Evolutionary conservation across 2,329 filamentous ascomycete genomes (phyloP).

Genomic region (Sporothrix humicola): DNA sequence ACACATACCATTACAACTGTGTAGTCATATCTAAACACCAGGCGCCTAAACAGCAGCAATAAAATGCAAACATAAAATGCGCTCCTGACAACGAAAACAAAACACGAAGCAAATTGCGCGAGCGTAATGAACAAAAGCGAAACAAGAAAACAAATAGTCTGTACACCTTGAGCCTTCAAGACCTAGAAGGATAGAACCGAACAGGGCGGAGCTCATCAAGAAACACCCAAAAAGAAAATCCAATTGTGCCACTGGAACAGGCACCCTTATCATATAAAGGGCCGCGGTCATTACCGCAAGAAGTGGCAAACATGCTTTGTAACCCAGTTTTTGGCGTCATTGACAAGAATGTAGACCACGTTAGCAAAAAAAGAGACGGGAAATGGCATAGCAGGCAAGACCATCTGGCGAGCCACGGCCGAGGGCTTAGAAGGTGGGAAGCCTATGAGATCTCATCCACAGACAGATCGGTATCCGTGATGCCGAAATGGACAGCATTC

Average conservation of each 20-base stretch:
- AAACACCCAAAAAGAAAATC: not conserved
- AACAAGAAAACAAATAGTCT: not conserved
- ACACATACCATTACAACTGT: not conserved
- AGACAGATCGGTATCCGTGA: conserved; percentile 56
- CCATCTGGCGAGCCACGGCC: not conserved
- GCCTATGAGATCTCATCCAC: conserved; percentile 55
- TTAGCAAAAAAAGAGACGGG: too few relatives aligned
- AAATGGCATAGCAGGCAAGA: too few relatives aligned
- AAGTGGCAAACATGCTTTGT: not conserved
- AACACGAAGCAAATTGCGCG: not conserved
- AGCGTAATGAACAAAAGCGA: not conserved
- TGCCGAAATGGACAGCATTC: conserved; percentile 64
- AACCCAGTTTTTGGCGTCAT: too few relatives aligned
- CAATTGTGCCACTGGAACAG: conserved; percentile 1
- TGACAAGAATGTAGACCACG: too few relatives aligned
- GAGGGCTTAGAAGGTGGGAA: too few relatives aligned
- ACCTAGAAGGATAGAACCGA: too few relatives aligned
- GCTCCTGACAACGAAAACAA: conserved; percentile 2
- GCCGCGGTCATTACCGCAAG: too few relatives aligned
- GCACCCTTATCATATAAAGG: too few relatives aligned
- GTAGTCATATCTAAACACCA: conserved; percentile 32
- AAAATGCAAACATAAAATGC: conserved; percentile 29
- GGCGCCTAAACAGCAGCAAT: conserved; percentile 33
- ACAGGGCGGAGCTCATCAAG: not conserved
- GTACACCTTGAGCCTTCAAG: not conserved